Evolutionary conservation across 345 rosid species (phyloP).

Genomic region (Salix arbutifolia): DNA sequence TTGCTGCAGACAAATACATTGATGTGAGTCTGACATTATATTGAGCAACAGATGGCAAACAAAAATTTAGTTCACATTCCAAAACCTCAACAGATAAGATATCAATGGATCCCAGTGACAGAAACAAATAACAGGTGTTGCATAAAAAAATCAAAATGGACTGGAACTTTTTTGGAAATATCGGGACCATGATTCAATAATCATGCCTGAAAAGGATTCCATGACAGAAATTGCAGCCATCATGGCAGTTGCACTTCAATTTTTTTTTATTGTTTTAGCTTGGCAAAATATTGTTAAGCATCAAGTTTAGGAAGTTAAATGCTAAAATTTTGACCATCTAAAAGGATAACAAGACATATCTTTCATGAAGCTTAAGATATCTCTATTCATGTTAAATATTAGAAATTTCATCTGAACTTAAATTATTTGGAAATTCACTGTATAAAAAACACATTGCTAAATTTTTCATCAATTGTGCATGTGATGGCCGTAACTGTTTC

Average conservation of each 20-base stretch:
- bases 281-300: neutral
- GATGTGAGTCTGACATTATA: conserved; percentile 9
- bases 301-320: neutral
- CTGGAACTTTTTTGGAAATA: neutral
- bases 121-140: neutral
- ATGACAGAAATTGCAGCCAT: neutral
- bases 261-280: neutral
- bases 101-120: neutral
- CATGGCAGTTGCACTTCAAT: neutral
- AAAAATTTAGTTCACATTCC: conserved; percentile 5
- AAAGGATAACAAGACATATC: neutral
- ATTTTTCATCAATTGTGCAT: neutral
- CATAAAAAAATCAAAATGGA: neutral
- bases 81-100: conserved; percentile 13
- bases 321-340: neutral
- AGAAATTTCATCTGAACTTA: neutral
- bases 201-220: neutral
- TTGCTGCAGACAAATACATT: conserved; percentile 47
- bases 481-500: neutral
- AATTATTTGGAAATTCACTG: neutral
- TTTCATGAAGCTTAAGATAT: neutral
- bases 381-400: neutral
- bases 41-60: neutral
- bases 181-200: neutral
- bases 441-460: neutral